phyloP scores from a whole-genome alignment of 352 stramenopile species.

The Globisporangium canariense region DNA sequence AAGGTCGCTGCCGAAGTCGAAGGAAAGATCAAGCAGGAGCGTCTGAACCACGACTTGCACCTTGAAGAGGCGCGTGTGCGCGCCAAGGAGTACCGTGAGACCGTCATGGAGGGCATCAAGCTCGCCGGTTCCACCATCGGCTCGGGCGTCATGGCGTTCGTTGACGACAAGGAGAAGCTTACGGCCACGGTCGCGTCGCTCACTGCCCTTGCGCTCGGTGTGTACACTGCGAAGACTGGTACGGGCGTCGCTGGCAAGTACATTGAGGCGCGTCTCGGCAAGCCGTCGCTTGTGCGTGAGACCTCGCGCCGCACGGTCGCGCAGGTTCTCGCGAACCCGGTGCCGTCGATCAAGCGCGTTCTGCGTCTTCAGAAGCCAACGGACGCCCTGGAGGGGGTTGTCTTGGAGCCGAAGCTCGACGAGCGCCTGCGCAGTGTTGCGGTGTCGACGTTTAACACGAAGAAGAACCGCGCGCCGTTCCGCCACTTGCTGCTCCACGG shows the following conservation, averaged over 20 bases:
- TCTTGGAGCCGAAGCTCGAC: constrained; percentile 94
- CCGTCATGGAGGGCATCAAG: constrained; percentile 95
- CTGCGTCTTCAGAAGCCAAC: constrained; percentile 87
- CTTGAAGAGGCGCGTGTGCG: constrained; percentile 94
- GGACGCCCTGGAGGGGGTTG: constrained; percentile 94
- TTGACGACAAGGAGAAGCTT: constrained; percentile 95
- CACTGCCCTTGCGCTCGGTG: constrained; percentile 92
- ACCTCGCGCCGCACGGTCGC: constrained; percentile 88
- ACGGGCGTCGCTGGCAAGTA: constrained; percentile 94
- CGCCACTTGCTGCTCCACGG: constrained; percentile 97
- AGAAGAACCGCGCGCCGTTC: constrained; percentile 98
- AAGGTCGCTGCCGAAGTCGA: constrained; percentile 96
- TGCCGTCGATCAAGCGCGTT: constrained; percentile 86
- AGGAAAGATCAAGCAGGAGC: constrained; percentile 95
- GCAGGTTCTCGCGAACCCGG: constrained; percentile 83
- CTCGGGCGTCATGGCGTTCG: constrained; percentile 90
- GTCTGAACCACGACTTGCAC: constrained; percentile 98
- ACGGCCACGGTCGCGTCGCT: constrained; percentile 93
- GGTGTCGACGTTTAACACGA: constrained; percentile 97
- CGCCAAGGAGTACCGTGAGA: constrained; percentile 90
- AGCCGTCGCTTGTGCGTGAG: constrained; percentile 97
- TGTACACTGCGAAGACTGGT: constrained; percentile 94
- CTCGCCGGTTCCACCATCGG: constrained; percentile 93
- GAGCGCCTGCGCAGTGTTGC: constrained; percentile 93
- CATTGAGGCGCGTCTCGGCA: constrained; percentile 94